A percentile compares a stretch with the other conserved stretches of the same genome.
Evolutionary conservation across 352 stramenopile genomes (phyloP).

Genomic region (Phytophthora syringae): DNA sequence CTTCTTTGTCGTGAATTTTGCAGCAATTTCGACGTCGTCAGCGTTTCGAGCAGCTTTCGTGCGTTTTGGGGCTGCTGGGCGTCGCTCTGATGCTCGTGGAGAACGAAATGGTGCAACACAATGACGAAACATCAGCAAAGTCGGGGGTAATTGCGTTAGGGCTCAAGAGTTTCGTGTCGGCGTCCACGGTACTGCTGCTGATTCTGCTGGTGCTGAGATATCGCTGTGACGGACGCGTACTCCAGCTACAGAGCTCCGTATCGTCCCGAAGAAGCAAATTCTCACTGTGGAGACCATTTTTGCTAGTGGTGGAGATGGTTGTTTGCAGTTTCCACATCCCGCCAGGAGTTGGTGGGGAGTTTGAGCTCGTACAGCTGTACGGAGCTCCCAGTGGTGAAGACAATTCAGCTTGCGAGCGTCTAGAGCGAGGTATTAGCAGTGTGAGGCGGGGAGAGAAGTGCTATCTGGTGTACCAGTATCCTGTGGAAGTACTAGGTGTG

Average conservation of each 20-base stretch:
- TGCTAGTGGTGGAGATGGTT: slow-evolving; percentile 59
- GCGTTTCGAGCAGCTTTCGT: slow-evolving; percentile 60
- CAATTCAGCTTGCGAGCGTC: slow-evolving; percentile 20
- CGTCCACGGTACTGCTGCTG: slow-evolving; percentile 50
- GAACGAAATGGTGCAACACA: slow-evolving; percentile 60
- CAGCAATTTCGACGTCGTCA: slow-evolving; percentile 61
- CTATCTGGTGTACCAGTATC: slow-evolving; percentile 73
- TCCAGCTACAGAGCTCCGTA: slow-evolving; percentile 59
- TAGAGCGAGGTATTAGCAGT: slow-evolving; percentile 33
- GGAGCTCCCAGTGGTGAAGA: slow-evolving; percentile 30
- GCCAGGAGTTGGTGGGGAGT: slow-evolving; percentile 41
- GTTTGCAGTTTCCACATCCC: slow-evolving; percentile 75
- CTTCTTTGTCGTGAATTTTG: neutral
- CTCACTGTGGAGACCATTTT: slow-evolving; percentile 31
- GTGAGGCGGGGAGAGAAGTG: slow-evolving; percentile 43
- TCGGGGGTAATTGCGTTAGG: slow-evolving; percentile 18
- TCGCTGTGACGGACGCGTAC: slow-evolving; percentile 48
- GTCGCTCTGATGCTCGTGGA: slow-evolving; percentile 74
- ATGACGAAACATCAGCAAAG: neutral
- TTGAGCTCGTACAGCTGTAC: slow-evolving; percentile 60
- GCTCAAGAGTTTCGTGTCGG: slow-evolving; percentile 48
- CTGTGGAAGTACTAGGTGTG: slow-evolving; percentile 64
- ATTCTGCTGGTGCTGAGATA: slow-evolving; percentile 61
- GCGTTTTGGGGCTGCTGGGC: slow-evolving; percentile 49
- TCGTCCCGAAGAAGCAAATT: slow-evolving; percentile 31